A percentile compares a stretch with the other conserved stretches of the same genome.
phyloP scores from a whole-genome alignment of 2,329 filamentous ascomycete genomes.

The Berkeleyomyces rouxiae region DNA sequence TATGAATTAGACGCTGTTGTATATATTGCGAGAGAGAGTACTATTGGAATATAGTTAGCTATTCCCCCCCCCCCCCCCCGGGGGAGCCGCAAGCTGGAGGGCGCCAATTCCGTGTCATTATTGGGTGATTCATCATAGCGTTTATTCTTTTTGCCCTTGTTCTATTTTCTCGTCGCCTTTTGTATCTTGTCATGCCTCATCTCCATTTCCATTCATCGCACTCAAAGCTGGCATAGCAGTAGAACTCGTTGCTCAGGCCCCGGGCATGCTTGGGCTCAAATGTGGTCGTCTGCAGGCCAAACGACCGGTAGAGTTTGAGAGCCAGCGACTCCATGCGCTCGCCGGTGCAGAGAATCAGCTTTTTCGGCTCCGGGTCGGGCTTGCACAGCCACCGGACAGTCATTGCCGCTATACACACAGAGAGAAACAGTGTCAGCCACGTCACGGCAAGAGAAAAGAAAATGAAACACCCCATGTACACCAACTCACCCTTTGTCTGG shows the following conservation, averaged over 20 bases:
- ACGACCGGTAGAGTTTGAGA: conserved; percentile 46
- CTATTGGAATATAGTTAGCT: background rate
- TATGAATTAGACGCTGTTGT: conserved; percentile 18
- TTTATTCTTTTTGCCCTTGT: background rate
- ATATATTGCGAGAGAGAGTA: background rate
- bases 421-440: background rate
- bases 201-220: conserved; percentile 35
- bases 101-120: background rate
- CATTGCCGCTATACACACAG: conserved; percentile 40
- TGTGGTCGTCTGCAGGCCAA: conserved; percentile 46
- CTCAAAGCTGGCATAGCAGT: conserved; percentile 66
- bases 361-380: conserved; percentile 17
- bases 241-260: conserved; percentile 65
- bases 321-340: conserved; percentile 56
- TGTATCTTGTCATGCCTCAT: conserved; percentile 14
- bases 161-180: conserved; percentile 10
- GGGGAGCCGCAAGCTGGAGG: too few species aligned
- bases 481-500: conserved; percentile 50
- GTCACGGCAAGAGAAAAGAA: background rate
- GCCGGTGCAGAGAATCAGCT: conserved; percentile 56
- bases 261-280: conserved; percentile 54
- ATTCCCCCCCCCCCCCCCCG: too few species aligned
- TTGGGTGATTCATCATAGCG: too few species aligned
- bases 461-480: background rate
- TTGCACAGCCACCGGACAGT: conserved; percentile 59